phyloP scores from a whole-genome alignment of 352 stramenopile genomes.

The Globisporangium polare region DNA sequence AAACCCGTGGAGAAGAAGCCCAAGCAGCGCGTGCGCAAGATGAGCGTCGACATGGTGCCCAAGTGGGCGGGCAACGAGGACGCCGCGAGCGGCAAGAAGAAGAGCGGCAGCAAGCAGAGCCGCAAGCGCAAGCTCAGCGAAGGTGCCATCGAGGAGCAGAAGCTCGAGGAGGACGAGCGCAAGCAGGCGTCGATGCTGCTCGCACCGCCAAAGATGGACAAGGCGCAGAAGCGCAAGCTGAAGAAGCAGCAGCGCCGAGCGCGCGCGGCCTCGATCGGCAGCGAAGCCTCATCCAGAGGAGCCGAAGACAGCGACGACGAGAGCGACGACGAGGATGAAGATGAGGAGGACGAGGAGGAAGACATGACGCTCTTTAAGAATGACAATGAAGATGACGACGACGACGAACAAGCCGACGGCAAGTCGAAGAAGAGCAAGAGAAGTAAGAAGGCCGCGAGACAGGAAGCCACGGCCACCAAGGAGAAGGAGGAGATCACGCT shows the following conservation, averaged over 20 bases:
- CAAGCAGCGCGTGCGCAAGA: constrained; percentile 40
- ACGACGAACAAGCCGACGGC: constrained; percentile 9
- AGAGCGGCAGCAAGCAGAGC: constrained; percentile 62
- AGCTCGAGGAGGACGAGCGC: constrained; percentile 61
- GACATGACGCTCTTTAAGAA: constrained; percentile 59
- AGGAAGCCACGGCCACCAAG: constrained; percentile 14
- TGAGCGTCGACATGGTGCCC: constrained; percentile 69
- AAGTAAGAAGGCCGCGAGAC: constrained; percentile 12
- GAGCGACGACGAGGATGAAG: constrained; percentile 8
- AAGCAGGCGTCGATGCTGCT: constrained; percentile 65
- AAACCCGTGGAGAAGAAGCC: constrained; percentile 23
- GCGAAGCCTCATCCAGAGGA: constrained; percentile 14
- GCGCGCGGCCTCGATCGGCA: constrained; percentile 36
- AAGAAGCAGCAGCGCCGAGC: constrained; percentile 49
- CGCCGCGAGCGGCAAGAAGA: constrained; percentile 25
- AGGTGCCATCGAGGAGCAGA: constrained; percentile 67
- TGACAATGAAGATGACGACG: constrained; percentile 17
- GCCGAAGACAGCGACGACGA: constrained; percentile 25
- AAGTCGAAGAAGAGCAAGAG: constrained; percentile 24
- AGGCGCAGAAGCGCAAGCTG: constrained; percentile 31
- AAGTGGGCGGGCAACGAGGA: constrained; percentile 55
- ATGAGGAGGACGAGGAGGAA: constrained; percentile 28
- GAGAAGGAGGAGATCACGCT: constrained; percentile 47
- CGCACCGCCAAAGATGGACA: constrained; percentile 44
- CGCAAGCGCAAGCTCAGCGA: constrained; percentile 85